A percentile compares a stretch with the other conserved stretches of the same genome.
phyloP scores from a whole-genome alignment of 1,284 basidiomycete genomes.

The Sanghuangporus baumii region DNA sequence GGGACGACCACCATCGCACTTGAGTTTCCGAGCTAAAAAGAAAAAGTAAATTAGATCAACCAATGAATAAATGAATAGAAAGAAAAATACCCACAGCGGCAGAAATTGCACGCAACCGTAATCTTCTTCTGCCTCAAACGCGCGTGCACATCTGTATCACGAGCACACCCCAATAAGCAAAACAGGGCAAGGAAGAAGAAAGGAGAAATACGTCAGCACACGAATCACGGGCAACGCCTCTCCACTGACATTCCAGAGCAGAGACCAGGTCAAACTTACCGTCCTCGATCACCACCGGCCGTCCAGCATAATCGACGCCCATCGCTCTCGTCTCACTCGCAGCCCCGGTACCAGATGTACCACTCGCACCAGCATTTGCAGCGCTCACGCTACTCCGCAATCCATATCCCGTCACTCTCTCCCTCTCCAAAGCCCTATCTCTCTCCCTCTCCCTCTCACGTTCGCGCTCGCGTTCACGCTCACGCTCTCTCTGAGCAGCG shows the following conservation, averaged over 20 bases:
- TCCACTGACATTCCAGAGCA: conserved; percentile 1
- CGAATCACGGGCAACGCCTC: background rate
- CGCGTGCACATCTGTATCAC: background rate
- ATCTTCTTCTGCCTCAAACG: conserved; percentile 13
- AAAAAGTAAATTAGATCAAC: conserved; percentile 13
- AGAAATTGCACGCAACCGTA: conserved; percentile 59
- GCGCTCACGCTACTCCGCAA: background rate
- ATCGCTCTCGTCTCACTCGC: background rate
- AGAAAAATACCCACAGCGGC: conserved; percentile 56
- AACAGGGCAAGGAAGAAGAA: background rate
- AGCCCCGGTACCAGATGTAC: background rate
- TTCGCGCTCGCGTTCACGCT: background rate
- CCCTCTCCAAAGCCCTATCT: background rate
- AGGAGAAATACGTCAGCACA: background rate
- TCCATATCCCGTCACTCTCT: background rate
- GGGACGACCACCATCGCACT: conserved; percentile 76
- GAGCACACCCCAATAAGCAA: background rate
- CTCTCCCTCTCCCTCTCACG: background rate
- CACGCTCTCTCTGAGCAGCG: background rate
- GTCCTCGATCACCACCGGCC: background rate
- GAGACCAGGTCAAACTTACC: conserved; percentile 7
- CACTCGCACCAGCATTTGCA: background rate
- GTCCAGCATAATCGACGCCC: conserved; percentile 1
- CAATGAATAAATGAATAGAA: conserved; percentile 8
- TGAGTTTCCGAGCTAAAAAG: conserved; percentile 66